These are phyloP conservation scores for Geotrichum ghanense DNA, from an alignment of 805 yeast genomes.

Conservation along the genomic window DNA sequence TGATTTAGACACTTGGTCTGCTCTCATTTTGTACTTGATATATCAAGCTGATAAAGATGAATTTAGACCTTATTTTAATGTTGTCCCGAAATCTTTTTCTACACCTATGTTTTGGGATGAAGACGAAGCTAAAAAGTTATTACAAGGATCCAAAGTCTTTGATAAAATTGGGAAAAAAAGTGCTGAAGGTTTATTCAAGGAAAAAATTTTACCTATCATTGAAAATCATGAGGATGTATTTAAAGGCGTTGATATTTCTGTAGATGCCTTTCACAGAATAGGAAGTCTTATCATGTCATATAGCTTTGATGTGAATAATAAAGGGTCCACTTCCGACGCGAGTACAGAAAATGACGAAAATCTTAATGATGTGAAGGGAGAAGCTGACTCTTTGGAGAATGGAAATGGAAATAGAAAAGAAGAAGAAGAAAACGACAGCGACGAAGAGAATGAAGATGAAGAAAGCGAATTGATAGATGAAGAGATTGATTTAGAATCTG, in stretches of 20 bases:
- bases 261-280: constrained; percentile 53
- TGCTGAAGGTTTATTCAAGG: constrained; percentile 50
- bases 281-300: constrained; percentile 83
- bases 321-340: constrained; percentile 20
- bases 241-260: constrained; percentile 25
- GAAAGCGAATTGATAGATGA: constrained; percentile 27
- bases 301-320: constrained; percentile 67
- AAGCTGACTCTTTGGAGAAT: constrained; percentile 6
- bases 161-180: constrained; percentile 58
- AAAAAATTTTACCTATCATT: constrained; percentile 33
- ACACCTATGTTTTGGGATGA: constrained; percentile 74
- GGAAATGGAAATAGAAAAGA: constrained; percentile 12
- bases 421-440: constrained; percentile 22
- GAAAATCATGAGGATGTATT: constrained; percentile 16
- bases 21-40: constrained; percentile 54
- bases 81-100: constrained; percentile 54
- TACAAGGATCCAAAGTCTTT: constrained; percentile 62
- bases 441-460: constrained; percentile 14
- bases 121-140: constrained; percentile 37
- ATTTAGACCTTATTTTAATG: constrained; percentile 63
- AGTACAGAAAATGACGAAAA: constrained; percentile 18
- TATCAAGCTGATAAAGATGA: constrained; percentile 46
- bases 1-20: constrained; percentile 58
- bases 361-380: constrained; percentile 17
- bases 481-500: constrained; percentile 21